Evolutionary conservation across 2,329 filamentous ascomycete species (phyloP), one percentile per base, ranked within the genome.

Genomic region (Talaromyces sp.): DNA sequence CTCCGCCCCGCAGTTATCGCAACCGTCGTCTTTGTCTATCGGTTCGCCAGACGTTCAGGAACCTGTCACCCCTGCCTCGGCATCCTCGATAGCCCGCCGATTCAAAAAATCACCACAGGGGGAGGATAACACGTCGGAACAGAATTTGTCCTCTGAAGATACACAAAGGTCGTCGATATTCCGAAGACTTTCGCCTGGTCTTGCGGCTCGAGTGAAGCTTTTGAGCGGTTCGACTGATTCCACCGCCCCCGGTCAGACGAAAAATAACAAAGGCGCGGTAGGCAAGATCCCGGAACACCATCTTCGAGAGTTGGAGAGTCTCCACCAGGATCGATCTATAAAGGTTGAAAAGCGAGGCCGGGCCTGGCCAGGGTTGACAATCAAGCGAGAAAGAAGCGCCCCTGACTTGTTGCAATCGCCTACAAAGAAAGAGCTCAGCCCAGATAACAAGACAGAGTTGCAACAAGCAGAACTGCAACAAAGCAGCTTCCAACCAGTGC

Each of bases 121-220:
- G 27, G 76, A 68, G 70, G 74, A 56, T 16, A 47, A 27, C n/a
- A 43, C 60, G 4, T 39, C 31, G 60, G 16, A 56, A 62, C 65
- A 65, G 70, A 7, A 70, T n/a, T 14, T 60, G 62, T 11, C 63
- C 68, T 39, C 69, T 52, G 73, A 76, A 56, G 76, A 75, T 62
- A 22, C 62, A 19, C 54, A 60, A 37, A 74, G 72, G 22, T 68
- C 75, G 22, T 77, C 75, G 24, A 76, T 80, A 66, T 74, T 80
- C 59, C 77, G 78, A 65, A 77, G 77, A 19, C 69, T 80, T 52
- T 80, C 78, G 47, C 78, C 78, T 57, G 77, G 76, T 22, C 71
- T 80, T 11, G 78, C 78, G 10, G 78, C 78, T 57, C 76, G 78
- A 56, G 77, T 80, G 62, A 80, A 79, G 66, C 66, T 77, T 33